Evolutionary conservation across 2,329 filamentous ascomycete species (phyloP), one percentile per base, ranked within the genome.

Genomic region (Fusarium newnesense): DNA sequence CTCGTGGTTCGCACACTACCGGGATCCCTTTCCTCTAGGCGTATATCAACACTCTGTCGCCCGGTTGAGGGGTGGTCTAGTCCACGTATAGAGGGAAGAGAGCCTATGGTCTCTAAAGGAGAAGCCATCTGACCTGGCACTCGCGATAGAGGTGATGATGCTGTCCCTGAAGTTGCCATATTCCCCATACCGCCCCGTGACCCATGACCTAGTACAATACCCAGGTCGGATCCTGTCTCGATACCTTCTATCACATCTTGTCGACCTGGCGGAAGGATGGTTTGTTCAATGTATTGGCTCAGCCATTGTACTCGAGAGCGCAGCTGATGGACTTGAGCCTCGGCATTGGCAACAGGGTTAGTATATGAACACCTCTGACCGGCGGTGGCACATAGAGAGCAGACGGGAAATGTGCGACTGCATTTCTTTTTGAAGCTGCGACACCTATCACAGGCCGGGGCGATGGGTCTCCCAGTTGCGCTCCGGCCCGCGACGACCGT

Each of bases 351-450:
- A 75, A 80, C 62, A 77, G 82, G 57, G 79, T 69, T 78, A 44
- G 73, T 72, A 53, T 77, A 78, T 13, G 76, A 84, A 74, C 84
- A 85, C 39, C 79, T 79, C 47, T 83, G 79, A 24, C 82, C 83
- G 15, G 83, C 81, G 36, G 77, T 79, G 52, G 80, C 79, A 69
- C 84, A 85, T 4, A 84, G 78, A 9, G 80, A 78, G 73, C 84
- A 85, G 19, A 78, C 77, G 30, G 81, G 84, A 69, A 81, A 81
- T 2, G 82, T 84, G 42, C 83, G 79, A 50, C 81, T 84, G 72
- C 84, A 85, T 64, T 83, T 84, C 79, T 85, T 85, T 77, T 85
- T 85, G 75, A 85, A 83, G 69, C 78, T 80, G 50, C 84, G 83
- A 72, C 84, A 85, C 42, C 84, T 80, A 59, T 84, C 82, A 70